Conservation (phyloP, 768 basidiomycete species). For the Postia placenta region DNA sequence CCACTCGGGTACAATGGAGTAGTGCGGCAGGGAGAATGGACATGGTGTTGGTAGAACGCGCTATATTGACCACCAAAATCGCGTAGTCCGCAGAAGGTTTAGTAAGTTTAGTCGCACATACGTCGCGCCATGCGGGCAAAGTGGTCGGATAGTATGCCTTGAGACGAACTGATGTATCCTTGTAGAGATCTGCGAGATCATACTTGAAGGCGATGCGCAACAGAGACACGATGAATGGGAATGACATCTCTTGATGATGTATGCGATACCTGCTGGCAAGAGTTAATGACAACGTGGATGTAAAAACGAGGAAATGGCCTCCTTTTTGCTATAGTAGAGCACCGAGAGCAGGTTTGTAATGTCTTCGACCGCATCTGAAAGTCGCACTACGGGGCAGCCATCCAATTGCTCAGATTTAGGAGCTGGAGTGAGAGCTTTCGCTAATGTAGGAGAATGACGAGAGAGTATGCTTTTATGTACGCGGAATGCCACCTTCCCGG, state of each 20-base stretch:
- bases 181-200: neutral
- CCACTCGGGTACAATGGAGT: neutral
- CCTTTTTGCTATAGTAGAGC: neutral
- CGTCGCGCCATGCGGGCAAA: neutral
- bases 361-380: constrained; percentile 7
- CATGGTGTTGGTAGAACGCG: constrained; percentile 6
- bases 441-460: constrained; percentile 7
- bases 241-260: neutral
- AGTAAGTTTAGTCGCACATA: neutral
- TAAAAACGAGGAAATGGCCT: too few species aligned
- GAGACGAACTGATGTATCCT: neutral
- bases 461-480: constrained; percentile 8
- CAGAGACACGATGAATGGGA: neutral
- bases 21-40: constrained; percentile 10
- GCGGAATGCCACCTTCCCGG: constrained; percentile 5
- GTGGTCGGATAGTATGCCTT: neutral
- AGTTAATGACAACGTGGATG: neutral
- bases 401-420: constrained; percentile 7
- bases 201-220: constrained; percentile 1
- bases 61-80: constrained; percentile 7
- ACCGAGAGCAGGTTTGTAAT: neutral
- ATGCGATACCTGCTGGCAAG: neutral
- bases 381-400: constrained; percentile 9
- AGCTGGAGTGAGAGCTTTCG: constrained; percentile 7
- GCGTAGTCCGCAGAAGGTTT: neutral